A percentile compares a stretch with the other conserved stretches of the same genome.
phyloP scores from a whole-genome alignment of 371 early-diverging fungal species.

The Saksenaea oblongispora region DNA sequence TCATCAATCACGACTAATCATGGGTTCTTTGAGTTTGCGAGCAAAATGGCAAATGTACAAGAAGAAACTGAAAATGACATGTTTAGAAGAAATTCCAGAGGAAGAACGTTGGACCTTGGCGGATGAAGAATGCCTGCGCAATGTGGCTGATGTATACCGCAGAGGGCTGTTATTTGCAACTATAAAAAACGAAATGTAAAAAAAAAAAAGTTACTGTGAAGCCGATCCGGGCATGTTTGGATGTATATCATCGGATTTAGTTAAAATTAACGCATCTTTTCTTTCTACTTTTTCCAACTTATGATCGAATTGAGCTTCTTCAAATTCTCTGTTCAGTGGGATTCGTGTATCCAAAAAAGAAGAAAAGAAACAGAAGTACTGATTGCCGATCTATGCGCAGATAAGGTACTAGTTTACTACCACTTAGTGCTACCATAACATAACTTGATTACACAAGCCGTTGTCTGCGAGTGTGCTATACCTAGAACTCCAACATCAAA shows the following conservation, averaged over 20 bases:
- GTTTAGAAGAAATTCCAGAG: conserved; percentile 27
- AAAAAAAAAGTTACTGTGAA: background rate
- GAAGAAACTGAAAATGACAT: conserved; percentile 18
- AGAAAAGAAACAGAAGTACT: background rate
- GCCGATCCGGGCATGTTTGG: background rate
- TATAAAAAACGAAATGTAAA: conserved; percentile 8
- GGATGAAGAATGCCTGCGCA: conserved; percentile 23
- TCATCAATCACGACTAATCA: background rate
- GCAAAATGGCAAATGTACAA: conserved; percentile 27
- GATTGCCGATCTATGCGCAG: background rate
- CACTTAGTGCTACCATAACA: background rate
- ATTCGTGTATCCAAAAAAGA: background rate
- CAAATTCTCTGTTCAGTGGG: background rate
- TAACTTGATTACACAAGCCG: background rate
- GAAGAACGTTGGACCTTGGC: conserved; percentile 33
- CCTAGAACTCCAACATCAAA: background rate
- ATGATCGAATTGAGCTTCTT: background rate
- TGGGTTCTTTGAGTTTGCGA: conserved; percentile 18
- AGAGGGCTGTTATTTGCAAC: conserved; percentile 28
- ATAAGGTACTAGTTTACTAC: background rate
- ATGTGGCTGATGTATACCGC: conserved; percentile 19
- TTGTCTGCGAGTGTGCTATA: background rate
- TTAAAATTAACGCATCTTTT: conserved; percentile 4
- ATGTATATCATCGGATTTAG: background rate
- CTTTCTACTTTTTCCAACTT: background rate